Evolutionary conservation across 495 filamentous ascomycete genomes (phyloP).

Genomic region (Hypoxylon rickii): DNA sequence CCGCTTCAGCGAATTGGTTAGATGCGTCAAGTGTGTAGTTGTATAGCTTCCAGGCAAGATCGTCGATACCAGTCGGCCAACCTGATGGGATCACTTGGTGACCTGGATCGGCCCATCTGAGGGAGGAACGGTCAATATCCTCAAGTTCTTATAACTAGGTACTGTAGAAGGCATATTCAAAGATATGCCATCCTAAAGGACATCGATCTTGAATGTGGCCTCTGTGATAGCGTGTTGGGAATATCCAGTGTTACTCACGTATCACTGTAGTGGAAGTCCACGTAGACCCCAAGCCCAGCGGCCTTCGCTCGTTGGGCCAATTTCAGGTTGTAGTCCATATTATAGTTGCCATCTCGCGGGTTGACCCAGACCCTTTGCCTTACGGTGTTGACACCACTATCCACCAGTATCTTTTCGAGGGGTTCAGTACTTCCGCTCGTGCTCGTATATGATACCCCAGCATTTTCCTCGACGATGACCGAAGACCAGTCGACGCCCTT

Average conservation of each 20-base stretch:
- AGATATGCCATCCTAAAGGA: slow-evolving; percentile 50
- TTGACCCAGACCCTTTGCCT: slow-evolving; percentile 77
- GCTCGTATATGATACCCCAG: slow-evolving; percentile 64
- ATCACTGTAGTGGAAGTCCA: slow-evolving; percentile 74
- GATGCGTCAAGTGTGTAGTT: slow-evolving; percentile 66
- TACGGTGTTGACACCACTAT: slow-evolving; percentile 70
- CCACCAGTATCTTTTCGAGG: slow-evolving; percentile 66
- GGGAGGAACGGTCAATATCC: neutral
- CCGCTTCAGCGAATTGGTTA: slow-evolving; percentile 60
- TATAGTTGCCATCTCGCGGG: slow-evolving; percentile 66
- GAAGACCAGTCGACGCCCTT: slow-evolving; percentile 78
- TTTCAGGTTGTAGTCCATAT: slow-evolving; percentile 69
- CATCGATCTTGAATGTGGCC: too few relatives aligned
- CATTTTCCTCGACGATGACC: slow-evolving; percentile 64
- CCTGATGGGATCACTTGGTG: slow-evolving; percentile 60
- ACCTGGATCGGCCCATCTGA: slow-evolving; percentile 46
- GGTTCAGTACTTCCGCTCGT: slow-evolving; percentile 53
- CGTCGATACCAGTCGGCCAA: slow-evolving; percentile 63
- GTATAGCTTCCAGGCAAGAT: slow-evolving; percentile 64
- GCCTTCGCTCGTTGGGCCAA: slow-evolving; percentile 67
- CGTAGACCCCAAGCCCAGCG: slow-evolving; percentile 66
- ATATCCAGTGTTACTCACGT: slow-evolving; percentile 47
- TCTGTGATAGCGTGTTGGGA: too few relatives aligned
- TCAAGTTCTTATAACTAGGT: neutral
- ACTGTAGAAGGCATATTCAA: slow-evolving; percentile 41